A percentile compares a stretch with the other conserved stretches of the same genome.
These are phyloP conservation scores for Penicillium nucicola DNA, from an alignment of 495 filamentous ascomycete species.

Conservation along the genomic window DNA sequence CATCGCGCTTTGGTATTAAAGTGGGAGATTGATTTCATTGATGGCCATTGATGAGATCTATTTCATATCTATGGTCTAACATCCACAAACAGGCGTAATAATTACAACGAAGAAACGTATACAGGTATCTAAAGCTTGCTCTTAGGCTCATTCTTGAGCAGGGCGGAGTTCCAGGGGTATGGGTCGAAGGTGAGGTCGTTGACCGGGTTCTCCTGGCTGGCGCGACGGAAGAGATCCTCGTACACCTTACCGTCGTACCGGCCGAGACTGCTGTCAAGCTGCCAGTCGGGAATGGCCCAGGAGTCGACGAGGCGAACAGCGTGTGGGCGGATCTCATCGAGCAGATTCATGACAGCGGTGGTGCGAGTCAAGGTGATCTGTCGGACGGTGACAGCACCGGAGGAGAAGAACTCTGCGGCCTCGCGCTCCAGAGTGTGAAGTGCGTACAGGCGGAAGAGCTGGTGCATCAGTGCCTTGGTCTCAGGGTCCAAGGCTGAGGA, in stretches of 20 bases:
- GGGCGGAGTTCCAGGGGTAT: constrained; percentile 57
- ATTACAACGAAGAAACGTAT: constrained; percentile 10
- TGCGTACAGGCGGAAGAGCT: constrained; percentile 64
- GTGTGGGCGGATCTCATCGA: constrained; percentile 65
- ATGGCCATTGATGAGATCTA: constrained; percentile 14
- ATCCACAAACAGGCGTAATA: neutral
- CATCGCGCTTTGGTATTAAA: too few species aligned
- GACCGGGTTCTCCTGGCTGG: constrained; percentile 63
- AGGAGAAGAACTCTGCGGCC: constrained; percentile 64
- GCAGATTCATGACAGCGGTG: constrained; percentile 59
- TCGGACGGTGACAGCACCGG: constrained; percentile 57
- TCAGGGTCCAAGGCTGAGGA: constrained; percentile 46
- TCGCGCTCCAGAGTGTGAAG: constrained; percentile 65
- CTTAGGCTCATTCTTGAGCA: constrained; percentile 52
- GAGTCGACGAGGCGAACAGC: constrained; percentile 63
- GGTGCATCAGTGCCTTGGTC: constrained; percentile 51
- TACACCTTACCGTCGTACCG: constrained; percentile 66
- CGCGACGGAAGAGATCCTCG: constrained; percentile 64
- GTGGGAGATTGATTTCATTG: neutral
- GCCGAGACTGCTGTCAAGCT: constrained; percentile 62
- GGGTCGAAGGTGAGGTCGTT: constrained; percentile 65
- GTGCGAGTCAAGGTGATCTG: constrained; percentile 61
- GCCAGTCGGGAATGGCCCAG: constrained; percentile 69
- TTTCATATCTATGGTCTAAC: constrained; percentile 8
- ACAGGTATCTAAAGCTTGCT: constrained; percentile 35